Evolutionary conservation across 352 stramenopile genomes (phyloP).

Genomic region (Phytophthora pinifolia): DNA sequence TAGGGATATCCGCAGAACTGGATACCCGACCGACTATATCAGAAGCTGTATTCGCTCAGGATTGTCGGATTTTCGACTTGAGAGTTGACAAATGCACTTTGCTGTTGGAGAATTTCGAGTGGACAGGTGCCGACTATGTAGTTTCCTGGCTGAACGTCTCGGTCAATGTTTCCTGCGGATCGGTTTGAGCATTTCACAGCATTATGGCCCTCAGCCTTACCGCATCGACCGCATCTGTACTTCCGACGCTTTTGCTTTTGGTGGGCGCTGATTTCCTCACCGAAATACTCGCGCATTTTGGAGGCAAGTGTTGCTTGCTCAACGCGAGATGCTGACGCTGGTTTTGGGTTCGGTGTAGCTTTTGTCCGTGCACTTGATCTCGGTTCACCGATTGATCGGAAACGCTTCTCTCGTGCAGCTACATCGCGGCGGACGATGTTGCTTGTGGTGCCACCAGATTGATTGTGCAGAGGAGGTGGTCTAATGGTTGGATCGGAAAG

Average conservation of each 20-base stretch:
- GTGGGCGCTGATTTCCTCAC: not conserved
- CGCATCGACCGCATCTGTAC: not conserved
- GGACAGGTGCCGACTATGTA: slow-evolving; percentile 1
- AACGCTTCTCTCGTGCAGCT: slow-evolving; percentile 3
- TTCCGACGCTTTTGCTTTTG: not conserved
- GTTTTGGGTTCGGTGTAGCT: too few relatives aligned
- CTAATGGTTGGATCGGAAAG: not conserved
- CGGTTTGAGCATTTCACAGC: not conserved
- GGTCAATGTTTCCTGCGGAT: not conserved
- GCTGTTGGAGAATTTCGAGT: not conserved
- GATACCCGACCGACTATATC: not conserved
- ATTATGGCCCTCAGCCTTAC: not conserved
- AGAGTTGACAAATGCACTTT: not conserved
- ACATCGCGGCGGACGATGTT: not conserved
- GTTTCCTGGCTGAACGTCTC: not conserved
- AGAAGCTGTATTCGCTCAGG: not conserved
- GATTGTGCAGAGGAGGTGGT: slow-evolving; percentile 3
- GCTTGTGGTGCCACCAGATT: not conserved
- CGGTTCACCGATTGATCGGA: slow-evolving; percentile 1
- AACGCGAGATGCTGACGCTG: too few relatives aligned
- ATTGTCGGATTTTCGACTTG: not conserved
- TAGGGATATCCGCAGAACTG: not conserved
- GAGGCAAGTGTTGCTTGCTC: not conserved
- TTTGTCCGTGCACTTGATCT: not conserved
- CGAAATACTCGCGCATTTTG: not conserved